Conservation (phyloP, 306 rosid species). For the Quercus cerris region DNA sequence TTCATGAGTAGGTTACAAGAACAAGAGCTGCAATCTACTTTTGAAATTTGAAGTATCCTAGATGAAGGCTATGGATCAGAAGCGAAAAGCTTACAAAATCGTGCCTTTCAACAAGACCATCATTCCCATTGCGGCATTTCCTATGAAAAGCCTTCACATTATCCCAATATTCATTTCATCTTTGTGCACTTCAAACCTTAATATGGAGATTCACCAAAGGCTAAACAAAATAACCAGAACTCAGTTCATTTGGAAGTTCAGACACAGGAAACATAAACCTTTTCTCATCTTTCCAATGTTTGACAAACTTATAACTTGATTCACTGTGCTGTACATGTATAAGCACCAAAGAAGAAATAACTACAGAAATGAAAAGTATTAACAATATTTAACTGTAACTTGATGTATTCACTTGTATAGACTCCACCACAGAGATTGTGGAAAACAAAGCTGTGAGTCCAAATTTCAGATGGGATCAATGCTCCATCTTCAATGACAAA, state of each 20-base stretch:
- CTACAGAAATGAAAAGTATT: neutral
- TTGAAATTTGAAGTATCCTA: too few relatives aligned
- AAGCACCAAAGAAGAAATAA: slow-evolving; percentile 5
- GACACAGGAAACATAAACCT: neutral
- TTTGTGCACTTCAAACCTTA: neutral
- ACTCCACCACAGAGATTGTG: neutral
- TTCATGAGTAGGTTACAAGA: too few relatives aligned
- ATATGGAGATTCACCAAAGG: neutral
- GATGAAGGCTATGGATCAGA: too few relatives aligned
- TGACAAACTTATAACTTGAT: slow-evolving; percentile 5
- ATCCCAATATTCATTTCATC: neutral
- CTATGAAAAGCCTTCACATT: too few relatives aligned
- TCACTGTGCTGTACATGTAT: slow-evolving; percentile 26
- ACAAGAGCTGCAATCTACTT: too few relatives aligned
- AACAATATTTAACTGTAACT: slow-evolving; percentile 1
- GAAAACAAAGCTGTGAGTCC: slow-evolving; percentile 10
- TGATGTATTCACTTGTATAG: slow-evolving; percentile 13
- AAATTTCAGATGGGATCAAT: slow-evolving; percentile 24
- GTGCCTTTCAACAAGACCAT: too few relatives aligned
- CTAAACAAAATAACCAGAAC: neutral
- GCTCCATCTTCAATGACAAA: slow-evolving; percentile 13
- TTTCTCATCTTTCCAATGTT: neutral
- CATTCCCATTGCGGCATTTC: too few relatives aligned
- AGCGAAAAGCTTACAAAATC: too few relatives aligned
- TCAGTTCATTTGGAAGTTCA: neutral